These are phyloP conservation scores for Diaporthe sp. DNA, from an alignment of 2,329 filamentous ascomycete genomes.

Conservation along the genomic window DNA sequence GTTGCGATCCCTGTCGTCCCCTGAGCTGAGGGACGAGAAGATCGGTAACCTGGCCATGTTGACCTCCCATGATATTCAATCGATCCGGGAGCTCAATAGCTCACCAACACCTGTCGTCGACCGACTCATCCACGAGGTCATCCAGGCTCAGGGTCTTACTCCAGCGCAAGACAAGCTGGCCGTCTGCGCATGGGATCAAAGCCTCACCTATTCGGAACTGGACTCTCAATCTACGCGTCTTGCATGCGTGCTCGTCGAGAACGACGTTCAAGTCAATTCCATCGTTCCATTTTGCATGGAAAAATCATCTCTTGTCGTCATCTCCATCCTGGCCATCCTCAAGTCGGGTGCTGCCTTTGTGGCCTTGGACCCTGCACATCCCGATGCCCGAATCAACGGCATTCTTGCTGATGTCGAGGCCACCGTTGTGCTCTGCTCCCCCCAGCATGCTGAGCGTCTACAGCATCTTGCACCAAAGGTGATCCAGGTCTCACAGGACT, in stretches of 20 bases:
- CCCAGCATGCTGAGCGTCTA: constrained; percentile 6
- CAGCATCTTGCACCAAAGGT: constrained; percentile 11
- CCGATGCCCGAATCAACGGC: constrained; percentile 51
- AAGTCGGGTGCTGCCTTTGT: constrained; percentile 50
- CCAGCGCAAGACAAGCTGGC: constrained; percentile 44
- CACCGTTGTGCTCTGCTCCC: constrained; percentile 37
- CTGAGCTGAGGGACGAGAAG: constrained; percentile 5
- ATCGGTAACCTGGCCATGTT: neutral
- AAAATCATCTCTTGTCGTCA: constrained; percentile 50
- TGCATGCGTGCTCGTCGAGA: constrained; percentile 43
- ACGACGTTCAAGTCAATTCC: constrained; percentile 47
- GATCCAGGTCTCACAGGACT: neutral
- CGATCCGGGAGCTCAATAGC: neutral
- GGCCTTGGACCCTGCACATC: constrained; percentile 54
- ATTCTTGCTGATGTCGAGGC: constrained; percentile 50
- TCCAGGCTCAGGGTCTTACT: neutral
- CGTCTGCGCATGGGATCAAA: constrained; percentile 49
- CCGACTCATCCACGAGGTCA: constrained; percentile 24
- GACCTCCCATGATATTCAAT: neutral
- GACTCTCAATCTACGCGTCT: constrained; percentile 45
- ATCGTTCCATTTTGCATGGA: constrained; percentile 53
- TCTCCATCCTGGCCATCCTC: constrained; percentile 51
- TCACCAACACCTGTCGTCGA: neutral
- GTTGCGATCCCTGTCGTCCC: neutral
- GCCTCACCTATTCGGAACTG: constrained; percentile 49